Percentiles rank a stretch among this genome's conserved stretches.
These are phyloP conservation scores for Angophora floribunda DNA, from an alignment of 345 rosid genomes.

Conservation along the genomic window DNA sequence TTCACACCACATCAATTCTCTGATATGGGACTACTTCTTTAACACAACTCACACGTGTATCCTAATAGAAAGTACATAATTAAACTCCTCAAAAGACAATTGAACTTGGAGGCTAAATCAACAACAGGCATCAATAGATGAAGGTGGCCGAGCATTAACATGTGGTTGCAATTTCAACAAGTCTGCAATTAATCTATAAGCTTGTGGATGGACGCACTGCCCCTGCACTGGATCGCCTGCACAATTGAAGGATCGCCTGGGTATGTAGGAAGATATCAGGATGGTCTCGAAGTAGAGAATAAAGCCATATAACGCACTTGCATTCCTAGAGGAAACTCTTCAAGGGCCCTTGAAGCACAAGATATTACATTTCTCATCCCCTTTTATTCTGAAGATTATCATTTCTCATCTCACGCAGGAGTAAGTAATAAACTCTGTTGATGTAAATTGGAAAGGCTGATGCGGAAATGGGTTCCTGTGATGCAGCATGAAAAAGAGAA, in stretches of 20 bases:
- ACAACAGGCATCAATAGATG: neutral
- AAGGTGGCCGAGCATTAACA: neutral
- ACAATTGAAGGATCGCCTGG: neutral
- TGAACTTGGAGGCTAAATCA: neutral
- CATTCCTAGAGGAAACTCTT: neutral
- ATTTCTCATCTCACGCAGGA: conserved; percentile 41
- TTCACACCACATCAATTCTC: no score
- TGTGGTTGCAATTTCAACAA: neutral
- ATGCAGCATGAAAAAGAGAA: neutral
- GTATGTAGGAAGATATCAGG: neutral
- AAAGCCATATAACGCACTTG: neutral
- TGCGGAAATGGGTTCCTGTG: conserved; percentile 80
- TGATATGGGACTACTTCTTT: no score
- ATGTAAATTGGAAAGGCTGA: conserved; percentile 84
- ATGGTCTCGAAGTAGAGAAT: neutral
- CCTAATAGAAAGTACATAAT: neutral
- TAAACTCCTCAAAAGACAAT: neutral
- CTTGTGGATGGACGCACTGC: neutral
- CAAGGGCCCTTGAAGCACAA: neutral
- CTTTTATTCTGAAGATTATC: neutral
- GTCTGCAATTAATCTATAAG: neutral
- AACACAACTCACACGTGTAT: no score
- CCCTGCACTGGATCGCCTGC: neutral
- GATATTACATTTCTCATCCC: neutral
- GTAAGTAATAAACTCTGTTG: conserved; percentile 66